Evolutionary conservation across 768 basidiomycete species (phyloP).

Genomic region (Lentinula lateritia): DNA sequence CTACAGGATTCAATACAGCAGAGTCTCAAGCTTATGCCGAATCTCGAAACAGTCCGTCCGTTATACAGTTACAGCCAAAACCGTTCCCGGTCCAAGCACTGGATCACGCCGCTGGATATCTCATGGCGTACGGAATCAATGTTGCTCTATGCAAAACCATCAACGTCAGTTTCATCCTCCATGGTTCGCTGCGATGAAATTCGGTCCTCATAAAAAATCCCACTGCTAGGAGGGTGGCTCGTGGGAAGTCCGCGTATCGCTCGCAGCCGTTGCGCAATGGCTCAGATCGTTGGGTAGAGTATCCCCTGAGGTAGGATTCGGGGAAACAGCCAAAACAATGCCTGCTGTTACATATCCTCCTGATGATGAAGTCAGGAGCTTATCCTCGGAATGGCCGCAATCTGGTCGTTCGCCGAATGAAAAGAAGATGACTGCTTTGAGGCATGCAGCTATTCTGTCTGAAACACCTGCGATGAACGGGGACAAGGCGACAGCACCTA

Average conservation of each 20-base stretch:
- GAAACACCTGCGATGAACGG: slow-evolving; percentile 36
- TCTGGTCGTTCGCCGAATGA: slow-evolving; percentile 10
- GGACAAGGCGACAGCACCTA: slow-evolving; percentile 21
- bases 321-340: slow-evolving; percentile 26
- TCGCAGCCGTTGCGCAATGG: slow-evolving; percentile 53
- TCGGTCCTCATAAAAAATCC: not conserved
- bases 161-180: slow-evolving; percentile 26
- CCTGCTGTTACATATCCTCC: slow-evolving; percentile 28
- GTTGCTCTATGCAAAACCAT: slow-evolving; percentile 50
- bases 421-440: slow-evolving; percentile 33
- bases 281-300: slow-evolving; percentile 48
- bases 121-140: slow-evolving; percentile 54
- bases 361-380: slow-evolving; percentile 29
- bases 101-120: slow-evolving; percentile 55
- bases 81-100: slow-evolving; percentile 54
- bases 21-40: slow-evolving; percentile 44
- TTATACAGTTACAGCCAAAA: slow-evolving; percentile 12
- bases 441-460: slow-evolving; percentile 39
- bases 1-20: slow-evolving; percentile 52
- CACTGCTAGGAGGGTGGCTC: slow-evolving; percentile 49
- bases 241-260: slow-evolving; percentile 55
- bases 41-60: slow-evolving; percentile 15
- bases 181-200: not conserved
- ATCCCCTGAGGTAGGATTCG: slow-evolving; percentile 34
- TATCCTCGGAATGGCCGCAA: slow-evolving; percentile 25